These are phyloP conservation scores for Gamarada debralockiae DNA, from an alignment of 495 filamentous ascomycete genomes.

Conservation along the genomic window DNA sequence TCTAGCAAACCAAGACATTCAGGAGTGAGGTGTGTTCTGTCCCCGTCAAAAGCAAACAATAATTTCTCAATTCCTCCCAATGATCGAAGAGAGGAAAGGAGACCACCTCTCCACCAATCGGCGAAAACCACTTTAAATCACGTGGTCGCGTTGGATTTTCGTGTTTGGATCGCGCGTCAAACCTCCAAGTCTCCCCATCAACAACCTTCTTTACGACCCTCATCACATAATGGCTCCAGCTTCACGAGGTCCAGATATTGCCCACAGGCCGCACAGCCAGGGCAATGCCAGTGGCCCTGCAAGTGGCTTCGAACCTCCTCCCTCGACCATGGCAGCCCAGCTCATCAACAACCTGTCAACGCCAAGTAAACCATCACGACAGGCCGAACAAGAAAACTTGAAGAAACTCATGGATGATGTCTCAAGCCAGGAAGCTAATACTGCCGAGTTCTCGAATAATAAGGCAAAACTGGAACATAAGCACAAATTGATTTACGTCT, in stretches of 20 bases:
- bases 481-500: slow-evolving; percentile 77
- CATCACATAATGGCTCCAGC: slow-evolving; percentile 31
- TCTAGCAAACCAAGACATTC: too few relatives aligned
- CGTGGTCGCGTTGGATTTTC: slow-evolving; percentile 5
- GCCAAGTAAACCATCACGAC: slow-evolving; percentile 9
- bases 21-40: too few relatives aligned
- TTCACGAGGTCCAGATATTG: slow-evolving; percentile 25
- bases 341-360: slow-evolving; percentile 53
- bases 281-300: background rate
- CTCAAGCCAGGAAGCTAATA: slow-evolving; percentile 39
- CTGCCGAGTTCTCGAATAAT: slow-evolving; percentile 35
- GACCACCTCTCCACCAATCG: too few relatives aligned
- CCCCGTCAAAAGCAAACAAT: too few relatives aligned
- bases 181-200: slow-evolving; percentile 15
- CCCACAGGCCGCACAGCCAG: slow-evolving; percentile 5
- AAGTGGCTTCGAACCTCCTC: slow-evolving; percentile 36
- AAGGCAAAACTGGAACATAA: slow-evolving; percentile 70
- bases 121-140: slow-evolving; percentile 11
- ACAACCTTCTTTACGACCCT: background rate
- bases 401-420: slow-evolving; percentile 63
- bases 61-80: too few relatives aligned
- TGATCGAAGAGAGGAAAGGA: too few relatives aligned
- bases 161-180: background rate
- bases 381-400: slow-evolving; percentile 43
- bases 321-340: slow-evolving; percentile 67